Evolutionary conservation across 495 filamentous ascomycete species (phyloP), one percentile per base, ranked within the genome.

Genomic region (Aspergillus egyptiacus): DNA sequence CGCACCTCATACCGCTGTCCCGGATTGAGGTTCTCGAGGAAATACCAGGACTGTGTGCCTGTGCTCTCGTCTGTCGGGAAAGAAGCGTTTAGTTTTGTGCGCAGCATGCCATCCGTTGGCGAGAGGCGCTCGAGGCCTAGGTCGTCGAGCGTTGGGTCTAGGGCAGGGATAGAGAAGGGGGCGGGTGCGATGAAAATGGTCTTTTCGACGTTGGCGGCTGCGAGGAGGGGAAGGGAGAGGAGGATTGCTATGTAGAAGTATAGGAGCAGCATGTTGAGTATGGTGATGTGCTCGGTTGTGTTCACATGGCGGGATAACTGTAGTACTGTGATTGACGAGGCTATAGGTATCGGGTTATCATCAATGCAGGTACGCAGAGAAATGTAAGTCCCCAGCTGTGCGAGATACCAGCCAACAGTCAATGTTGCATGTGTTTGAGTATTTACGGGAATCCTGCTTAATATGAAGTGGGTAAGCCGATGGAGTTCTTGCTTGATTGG

Each of bases 1-100:
- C 93, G 80, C 25, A 95, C 80, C 71, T 98, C 93, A 72, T 97
- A 95, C 50, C 91, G 80, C 58, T 85, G 84, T 8, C 81, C 77
- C 15, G 80, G 75, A 15, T 64, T 74, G 40, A 98, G 75, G n/a
- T 78, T 68, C 45, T 89, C 78, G n/a, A 98, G 77, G 25, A 91
- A 72, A 55, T 86, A 79, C 93, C 93, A 96, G 31, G 89, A 83
- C 24, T 83, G 69, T 17, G 73, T 68, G 6, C 88, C 90, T n/a
- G 73, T 75, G 4, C 67, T 59, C 6, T 66, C 56, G 1, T 62
- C 35, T 6, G 66, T 77, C 7, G 88, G 85, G 57, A 91, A 94
- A 15, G 77, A 72, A 18, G 83, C 80, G 36, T 75, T 66, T 11
- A 95, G 65, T 14, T 71, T 64, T 14, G 80, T 85, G 31, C 83